Evolutionary conservation across 306 rosid genomes (phyloP).

Genomic region (Astragalus glycyphyllos): DNA sequence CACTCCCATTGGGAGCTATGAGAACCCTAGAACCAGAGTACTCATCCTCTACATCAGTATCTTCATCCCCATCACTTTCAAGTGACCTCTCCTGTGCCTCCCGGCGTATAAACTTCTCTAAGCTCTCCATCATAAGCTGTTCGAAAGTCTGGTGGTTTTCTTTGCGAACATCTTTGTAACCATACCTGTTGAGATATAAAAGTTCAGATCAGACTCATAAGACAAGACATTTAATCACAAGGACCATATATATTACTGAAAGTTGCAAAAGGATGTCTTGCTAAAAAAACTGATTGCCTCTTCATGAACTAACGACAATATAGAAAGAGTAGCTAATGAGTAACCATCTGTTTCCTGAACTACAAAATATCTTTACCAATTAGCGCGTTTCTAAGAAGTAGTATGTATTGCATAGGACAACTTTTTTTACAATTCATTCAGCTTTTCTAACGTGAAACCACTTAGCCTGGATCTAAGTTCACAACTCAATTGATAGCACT

Average conservation of each 20-base stretch:
- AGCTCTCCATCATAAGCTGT: constrained; percentile 91
- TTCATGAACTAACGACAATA: constrained; percentile 18
- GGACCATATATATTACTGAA: constrained; percentile 9
- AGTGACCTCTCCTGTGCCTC: constrained; percentile 93
- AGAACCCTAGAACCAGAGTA: constrained; percentile 68
- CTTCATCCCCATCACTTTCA: constrained; percentile 90
- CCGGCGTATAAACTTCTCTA: constrained; percentile 90
- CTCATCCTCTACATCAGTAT: constrained; percentile 66
- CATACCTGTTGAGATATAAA: constrained; percentile 62
- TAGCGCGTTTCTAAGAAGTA: constrained; percentile 20
- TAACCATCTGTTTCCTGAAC: background rate
- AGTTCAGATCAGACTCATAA: constrained; percentile 17
- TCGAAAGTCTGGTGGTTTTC: constrained; percentile 91
- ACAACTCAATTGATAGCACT: constrained; percentile 1
- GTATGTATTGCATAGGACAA: background rate
- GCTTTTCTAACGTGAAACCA: background rate
- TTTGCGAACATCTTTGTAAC: constrained; percentile 94
- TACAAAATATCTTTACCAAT: constrained; percentile 3
- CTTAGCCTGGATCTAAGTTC: background rate
- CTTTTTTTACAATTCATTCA: constrained; percentile 14
- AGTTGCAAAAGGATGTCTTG: background rate
- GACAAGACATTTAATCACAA: constrained; percentile 7
- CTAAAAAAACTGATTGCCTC: constrained; percentile 1
- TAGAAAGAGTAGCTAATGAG: background rate
- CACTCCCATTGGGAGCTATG: constrained; percentile 89